Conservation (phyloP, 108 stramenopile species). For the Parmales sp. region DNA sequence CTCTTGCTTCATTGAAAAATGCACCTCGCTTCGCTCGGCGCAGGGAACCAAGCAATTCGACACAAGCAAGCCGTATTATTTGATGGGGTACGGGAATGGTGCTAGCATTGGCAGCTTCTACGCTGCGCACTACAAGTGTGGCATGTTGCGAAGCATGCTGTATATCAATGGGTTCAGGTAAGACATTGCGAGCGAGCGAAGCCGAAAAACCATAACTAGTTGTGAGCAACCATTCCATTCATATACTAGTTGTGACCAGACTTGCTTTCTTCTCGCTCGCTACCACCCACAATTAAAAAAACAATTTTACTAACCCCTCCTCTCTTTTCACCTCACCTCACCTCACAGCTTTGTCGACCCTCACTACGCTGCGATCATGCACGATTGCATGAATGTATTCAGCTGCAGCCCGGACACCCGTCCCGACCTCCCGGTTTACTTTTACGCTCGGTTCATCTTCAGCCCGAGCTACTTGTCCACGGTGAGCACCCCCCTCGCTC, state of each 20-base stretch:
- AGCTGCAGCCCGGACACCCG: slow-evolving; percentile 55
- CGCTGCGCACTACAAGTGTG: slow-evolving; percentile 38
- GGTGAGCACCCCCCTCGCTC: slow-evolving; percentile 66
- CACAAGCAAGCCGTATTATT: slow-evolving; percentile 45
- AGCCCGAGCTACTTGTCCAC: slow-evolving; percentile 52
- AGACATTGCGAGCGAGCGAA: no score
- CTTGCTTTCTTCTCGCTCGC: no score
- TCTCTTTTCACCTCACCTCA: no score
- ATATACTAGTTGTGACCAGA: no score
- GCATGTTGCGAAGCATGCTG: slow-evolving; percentile 49
- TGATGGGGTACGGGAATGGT: slow-evolving; percentile 68
- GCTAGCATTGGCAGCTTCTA: slow-evolving; percentile 57
- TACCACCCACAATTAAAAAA: no score
- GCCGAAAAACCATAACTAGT: no score
- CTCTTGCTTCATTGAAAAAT: no score
- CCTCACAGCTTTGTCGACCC: slow-evolving; percentile 71
- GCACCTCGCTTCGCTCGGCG: no score
- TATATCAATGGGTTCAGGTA: slow-evolving; percentile 56
- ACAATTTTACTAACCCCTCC: no score
- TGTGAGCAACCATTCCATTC: no score
- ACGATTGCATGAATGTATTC: slow-evolving; percentile 79
- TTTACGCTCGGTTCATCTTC: slow-evolving; percentile 75
- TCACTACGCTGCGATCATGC: slow-evolving; percentile 69
- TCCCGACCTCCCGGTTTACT: slow-evolving; percentile 81
- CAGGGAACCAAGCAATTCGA: slow-evolving; percentile 42